These are phyloP conservation scores for Candolleomyces efflorescens DNA, from an alignment of 768 basidiomycete genomes.

Conservation along the genomic window DNA sequence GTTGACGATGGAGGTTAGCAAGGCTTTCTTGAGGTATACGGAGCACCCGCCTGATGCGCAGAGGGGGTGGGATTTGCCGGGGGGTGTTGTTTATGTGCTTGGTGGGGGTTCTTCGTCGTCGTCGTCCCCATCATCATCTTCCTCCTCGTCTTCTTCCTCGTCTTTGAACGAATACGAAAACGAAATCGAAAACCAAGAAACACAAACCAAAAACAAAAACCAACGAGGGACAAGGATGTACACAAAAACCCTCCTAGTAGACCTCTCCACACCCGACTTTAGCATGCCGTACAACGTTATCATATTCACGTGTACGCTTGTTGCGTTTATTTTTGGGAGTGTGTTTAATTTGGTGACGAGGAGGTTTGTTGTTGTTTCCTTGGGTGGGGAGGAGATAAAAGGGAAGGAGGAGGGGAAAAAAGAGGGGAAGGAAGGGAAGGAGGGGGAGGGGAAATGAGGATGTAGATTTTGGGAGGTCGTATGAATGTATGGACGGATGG, in stretches of 20 bases:
- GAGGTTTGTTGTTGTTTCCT: slow-evolving; percentile 58
- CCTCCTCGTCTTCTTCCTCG: no score
- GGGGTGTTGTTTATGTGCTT: no score
- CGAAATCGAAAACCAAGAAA: no score
- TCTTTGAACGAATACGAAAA: no score
- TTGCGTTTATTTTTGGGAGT: slow-evolving; percentile 91
- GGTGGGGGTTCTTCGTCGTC: no score
- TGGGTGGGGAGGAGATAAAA: background rate
- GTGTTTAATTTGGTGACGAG: slow-evolving; percentile 85
- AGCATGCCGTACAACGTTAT: slow-evolving; percentile 99
- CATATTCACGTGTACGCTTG: slow-evolving; percentile 88
- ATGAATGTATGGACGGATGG: no score
- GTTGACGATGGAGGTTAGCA: slow-evolving; percentile 72
- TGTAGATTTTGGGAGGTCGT: no score
- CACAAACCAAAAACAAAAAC: no score
- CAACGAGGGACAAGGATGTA: slow-evolving; percentile 49
- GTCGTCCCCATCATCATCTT: no score
- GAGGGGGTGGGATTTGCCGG: slow-evolving; percentile 88
- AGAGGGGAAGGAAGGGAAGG: no score
- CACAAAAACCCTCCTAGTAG: slow-evolving; percentile 77
- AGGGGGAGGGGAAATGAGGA: no score
- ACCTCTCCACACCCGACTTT: slow-evolving; percentile 98
- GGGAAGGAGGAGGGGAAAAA: no score
- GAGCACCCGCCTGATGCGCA: slow-evolving; percentile 96
- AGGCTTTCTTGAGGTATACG: slow-evolving; percentile 87